Percentiles rank a stretch among this genome's conserved stretches.
These are phyloP conservation scores for Posidonia australis DNA, from an alignment of 106 monocot genomes.

Conservation along the genomic window DNA sequence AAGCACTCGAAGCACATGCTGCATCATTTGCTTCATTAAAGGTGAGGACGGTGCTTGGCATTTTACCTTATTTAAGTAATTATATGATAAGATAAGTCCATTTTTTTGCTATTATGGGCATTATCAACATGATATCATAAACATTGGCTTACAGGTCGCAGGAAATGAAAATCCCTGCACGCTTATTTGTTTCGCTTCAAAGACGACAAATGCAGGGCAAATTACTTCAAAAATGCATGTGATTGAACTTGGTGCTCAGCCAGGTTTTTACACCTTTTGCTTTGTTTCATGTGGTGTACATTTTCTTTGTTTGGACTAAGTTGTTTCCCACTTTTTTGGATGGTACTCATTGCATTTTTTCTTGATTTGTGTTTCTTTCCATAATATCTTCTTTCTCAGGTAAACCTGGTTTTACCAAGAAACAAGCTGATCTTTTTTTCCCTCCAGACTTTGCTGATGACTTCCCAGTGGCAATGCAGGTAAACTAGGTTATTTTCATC, in stretches of 20 bases:
- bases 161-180: constrained; percentile 81
- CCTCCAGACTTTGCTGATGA: constrained; percentile 98
- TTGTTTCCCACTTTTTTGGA: not conserved
- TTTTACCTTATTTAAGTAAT: not conserved
- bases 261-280: constrained; percentile 32
- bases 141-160: constrained; percentile 32
- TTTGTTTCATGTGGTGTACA: not conserved
- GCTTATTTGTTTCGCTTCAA: constrained; percentile 94
- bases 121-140: not conserved
- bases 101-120: not conserved
- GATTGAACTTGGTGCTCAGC: constrained; percentile 98
- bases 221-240: constrained; percentile 92
- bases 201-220: constrained; percentile 85
- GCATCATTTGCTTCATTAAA: constrained; percentile 91
- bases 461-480: constrained; percentile 99
- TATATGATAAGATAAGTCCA: not conserved
- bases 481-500: constrained; percentile 1
- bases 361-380: not conserved
- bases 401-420: constrained; percentile 90
- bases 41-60: constrained; percentile 18
- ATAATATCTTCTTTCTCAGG: constrained; percentile 34
- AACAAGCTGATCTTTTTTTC: constrained; percentile 98
- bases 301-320: not conserved
- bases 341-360: not conserved
- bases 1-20: constrained; percentile 98